These are phyloP conservation scores for Fraxinus floribunda DNA, from an alignment of 305 asterid genomes.

Conservation along the genomic window DNA sequence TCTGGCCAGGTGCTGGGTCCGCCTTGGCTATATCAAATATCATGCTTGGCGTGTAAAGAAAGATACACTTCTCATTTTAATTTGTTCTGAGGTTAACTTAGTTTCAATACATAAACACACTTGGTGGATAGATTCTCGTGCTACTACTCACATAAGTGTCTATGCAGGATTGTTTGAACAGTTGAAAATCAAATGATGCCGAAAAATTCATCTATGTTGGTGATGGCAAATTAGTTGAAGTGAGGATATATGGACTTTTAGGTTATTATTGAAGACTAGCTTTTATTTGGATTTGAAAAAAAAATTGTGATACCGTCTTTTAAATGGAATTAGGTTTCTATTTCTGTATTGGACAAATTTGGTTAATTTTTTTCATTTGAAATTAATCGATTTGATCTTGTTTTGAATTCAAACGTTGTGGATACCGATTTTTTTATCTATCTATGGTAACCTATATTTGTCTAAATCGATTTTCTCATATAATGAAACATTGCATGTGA, in stretches of 20 bases:
- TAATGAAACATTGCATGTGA: background rate
- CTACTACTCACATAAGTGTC: too few relatives aligned
- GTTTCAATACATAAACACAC: too few relatives aligned
- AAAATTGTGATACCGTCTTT: background rate
- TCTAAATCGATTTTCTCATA: background rate
- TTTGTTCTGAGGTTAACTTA: background rate
- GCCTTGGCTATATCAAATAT: background rate
- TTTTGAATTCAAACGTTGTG: too few relatives aligned
- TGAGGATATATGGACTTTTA: too few relatives aligned
- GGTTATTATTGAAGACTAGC: background rate
- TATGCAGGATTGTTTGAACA: too few relatives aligned
- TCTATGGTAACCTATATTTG: background rate
- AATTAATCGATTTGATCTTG: too few relatives aligned
- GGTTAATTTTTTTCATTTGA: background rate
- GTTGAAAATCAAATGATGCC: too few relatives aligned
- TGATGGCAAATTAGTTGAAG: too few relatives aligned
- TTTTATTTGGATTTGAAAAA: background rate
- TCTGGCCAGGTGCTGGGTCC: too few relatives aligned
- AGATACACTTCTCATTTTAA: background rate
- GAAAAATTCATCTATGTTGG: too few relatives aligned
- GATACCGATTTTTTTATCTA: background rate
- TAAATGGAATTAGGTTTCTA: background rate
- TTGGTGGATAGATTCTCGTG: too few relatives aligned
- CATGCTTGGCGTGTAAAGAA: background rate
- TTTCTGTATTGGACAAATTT: too few relatives aligned